Evolutionary conservation across 306 rosid genomes (phyloP).

Genomic region (Luffa acutangula): DNA sequence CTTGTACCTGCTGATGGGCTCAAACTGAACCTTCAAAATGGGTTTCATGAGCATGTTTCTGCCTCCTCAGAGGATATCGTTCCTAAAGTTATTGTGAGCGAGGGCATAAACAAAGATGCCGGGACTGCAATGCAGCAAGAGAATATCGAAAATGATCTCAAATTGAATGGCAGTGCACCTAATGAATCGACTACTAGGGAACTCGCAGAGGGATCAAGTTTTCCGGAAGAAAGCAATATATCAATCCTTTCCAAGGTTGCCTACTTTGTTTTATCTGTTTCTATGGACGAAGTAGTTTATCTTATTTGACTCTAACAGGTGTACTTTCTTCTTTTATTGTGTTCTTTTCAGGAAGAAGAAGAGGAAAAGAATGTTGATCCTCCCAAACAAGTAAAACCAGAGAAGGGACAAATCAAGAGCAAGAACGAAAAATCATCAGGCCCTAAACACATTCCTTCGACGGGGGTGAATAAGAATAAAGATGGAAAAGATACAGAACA

Average conservation of each 20-base stretch:
- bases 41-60: slow-evolving; percentile 26
- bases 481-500: slow-evolving; percentile 47
- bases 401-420: slow-evolving; percentile 36
- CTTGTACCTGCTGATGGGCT: slow-evolving; percentile 34
- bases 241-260: slow-evolving; percentile 44
- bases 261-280: not conserved
- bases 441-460: slow-evolving; percentile 26
- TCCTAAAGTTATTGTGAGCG: slow-evolving; percentile 22
- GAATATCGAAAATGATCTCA: slow-evolving; percentile 21
- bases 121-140: slow-evolving; percentile 34
- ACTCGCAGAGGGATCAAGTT: slow-evolving; percentile 34
- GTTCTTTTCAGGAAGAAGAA: slow-evolving; percentile 36
- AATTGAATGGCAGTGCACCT: slow-evolving; percentile 26
- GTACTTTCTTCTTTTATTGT: slow-evolving; percentile 1
- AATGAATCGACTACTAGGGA: slow-evolving; percentile 28
- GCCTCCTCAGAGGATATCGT: slow-evolving; percentile 22
- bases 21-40: slow-evolving; percentile 47
- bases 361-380: slow-evolving; percentile 25
- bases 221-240: slow-evolving; percentile 22
- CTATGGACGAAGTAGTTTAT: not conserved
- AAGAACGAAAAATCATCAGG: slow-evolving; percentile 43
- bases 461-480: slow-evolving; percentile 32
- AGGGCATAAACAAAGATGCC: slow-evolving; percentile 8
- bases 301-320: slow-evolving; percentile 15
- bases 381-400: slow-evolving; percentile 27